Conservation (phyloP, 495 filamentous ascomycete genomes). For the Aspergillus haitiensis region DNA sequence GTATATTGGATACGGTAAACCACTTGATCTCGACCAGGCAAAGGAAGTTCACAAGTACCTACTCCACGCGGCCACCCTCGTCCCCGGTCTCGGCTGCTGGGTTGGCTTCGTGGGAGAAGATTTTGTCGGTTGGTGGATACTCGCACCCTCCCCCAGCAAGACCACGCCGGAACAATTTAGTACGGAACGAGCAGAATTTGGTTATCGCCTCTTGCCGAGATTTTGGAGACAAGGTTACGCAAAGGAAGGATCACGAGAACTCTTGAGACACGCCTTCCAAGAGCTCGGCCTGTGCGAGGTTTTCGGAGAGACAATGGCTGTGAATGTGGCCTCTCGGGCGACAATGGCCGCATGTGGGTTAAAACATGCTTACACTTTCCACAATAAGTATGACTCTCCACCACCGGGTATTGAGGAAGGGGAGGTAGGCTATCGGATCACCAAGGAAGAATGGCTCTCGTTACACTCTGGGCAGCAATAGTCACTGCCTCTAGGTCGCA, state of each 20-base stretch:
- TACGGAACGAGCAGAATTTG: slow-evolving; percentile 16
- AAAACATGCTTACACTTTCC: slow-evolving; percentile 21
- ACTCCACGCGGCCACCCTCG: slow-evolving; percentile 2
- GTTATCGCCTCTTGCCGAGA: slow-evolving; percentile 17
- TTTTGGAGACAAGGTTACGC: slow-evolving; percentile 23
- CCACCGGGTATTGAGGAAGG: slow-evolving; percentile 24
- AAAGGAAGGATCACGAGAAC: slow-evolving; percentile 19
- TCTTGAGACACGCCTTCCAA: slow-evolving; percentile 18
- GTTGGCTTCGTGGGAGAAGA: slow-evolving; percentile 18
- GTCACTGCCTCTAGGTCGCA: too few relatives aligned
- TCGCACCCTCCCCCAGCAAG: slow-evolving; percentile 10
- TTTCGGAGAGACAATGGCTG: slow-evolving; percentile 25
- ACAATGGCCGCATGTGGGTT: slow-evolving; percentile 20
- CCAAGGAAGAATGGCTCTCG: slow-evolving; percentile 16
- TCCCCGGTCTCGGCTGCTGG: slow-evolving; percentile 22
- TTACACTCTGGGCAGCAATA: too few relatives aligned
- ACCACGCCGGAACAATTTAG: slow-evolving; percentile 16
- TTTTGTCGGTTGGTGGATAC: slow-evolving; percentile 25
- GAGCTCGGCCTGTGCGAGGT: slow-evolving; percentile 20
- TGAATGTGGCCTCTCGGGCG: slow-evolving; percentile 14
- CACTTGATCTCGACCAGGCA: slow-evolving; percentile 14
- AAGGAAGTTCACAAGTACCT: slow-evolving; percentile 22
- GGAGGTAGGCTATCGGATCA: slow-evolving; percentile 22
- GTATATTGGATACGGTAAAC: slow-evolving; percentile 21
- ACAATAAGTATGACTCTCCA: slow-evolving; percentile 19